Evolutionary conservation across 805 yeast species (phyloP).

Genomic region (Metschnikowia arizonensis): DNA sequence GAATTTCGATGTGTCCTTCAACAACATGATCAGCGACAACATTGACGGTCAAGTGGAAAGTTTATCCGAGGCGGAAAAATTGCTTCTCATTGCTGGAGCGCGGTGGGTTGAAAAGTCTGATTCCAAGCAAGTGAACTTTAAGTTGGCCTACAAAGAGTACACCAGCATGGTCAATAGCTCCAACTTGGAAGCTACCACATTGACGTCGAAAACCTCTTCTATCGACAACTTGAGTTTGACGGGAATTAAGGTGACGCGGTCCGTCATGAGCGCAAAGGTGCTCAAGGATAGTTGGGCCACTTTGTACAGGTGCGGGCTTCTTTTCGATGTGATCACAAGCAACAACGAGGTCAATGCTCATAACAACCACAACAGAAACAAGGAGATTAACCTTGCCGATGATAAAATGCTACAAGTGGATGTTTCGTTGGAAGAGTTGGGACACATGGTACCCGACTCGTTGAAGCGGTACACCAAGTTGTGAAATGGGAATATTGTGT

Average conservation of each 20-base stretch:
- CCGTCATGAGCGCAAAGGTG: conserved; percentile 58
- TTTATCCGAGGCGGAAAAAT: conserved; percentile 69
- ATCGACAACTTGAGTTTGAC: conserved; percentile 34
- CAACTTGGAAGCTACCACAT: conserved; percentile 33
- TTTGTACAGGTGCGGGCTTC: conserved; percentile 50
- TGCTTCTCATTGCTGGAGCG: conserved; percentile 70
- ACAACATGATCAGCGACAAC: conserved; percentile 6
- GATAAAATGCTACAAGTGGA: conserved; percentile 50
- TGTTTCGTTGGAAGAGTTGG: conserved; percentile 48
- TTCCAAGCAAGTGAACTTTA: conserved; percentile 64
- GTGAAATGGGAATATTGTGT: conserved; percentile 1
- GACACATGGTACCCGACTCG: conserved; percentile 21
- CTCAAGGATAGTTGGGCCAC: conserved; percentile 74
- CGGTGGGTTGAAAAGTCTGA: conserved; percentile 60
- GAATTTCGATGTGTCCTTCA: conserved; percentile 23
- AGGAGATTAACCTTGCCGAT: conserved; percentile 36
- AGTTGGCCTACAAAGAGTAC: conserved; percentile 75
- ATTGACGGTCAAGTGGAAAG: conserved; percentile 1
- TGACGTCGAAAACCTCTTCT: conserved; percentile 28
- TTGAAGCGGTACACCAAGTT: conserved; percentile 14
- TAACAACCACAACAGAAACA: conserved; percentile 27
- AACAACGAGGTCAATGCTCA: conserved; percentile 37
- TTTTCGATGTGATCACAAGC: conserved; percentile 45
- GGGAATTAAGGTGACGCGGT: conserved; percentile 35
- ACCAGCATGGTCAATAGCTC: conserved; percentile 44